These are phyloP conservation scores for Leccinum imitatum DNA, from an alignment of 768 basidiomycete genomes.

Conservation along the genomic window DNA sequence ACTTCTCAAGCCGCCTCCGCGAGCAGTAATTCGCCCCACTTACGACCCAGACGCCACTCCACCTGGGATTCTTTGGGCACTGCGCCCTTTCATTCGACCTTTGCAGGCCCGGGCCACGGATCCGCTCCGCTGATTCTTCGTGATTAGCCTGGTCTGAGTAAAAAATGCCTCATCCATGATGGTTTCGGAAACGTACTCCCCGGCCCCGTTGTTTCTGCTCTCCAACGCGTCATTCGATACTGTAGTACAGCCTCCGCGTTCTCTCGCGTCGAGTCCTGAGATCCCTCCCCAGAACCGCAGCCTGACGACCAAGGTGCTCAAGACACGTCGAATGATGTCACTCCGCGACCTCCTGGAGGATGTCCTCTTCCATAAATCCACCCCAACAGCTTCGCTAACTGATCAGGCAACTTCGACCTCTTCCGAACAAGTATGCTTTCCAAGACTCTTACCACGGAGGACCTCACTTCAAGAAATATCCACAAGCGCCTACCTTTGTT, in stretches of 20 bases:
- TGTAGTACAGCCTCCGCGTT: conserved; percentile 9
- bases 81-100: conserved; percentile 8
- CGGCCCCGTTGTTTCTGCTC: conserved; percentile 14
- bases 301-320: conserved; percentile 9
- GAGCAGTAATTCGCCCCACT: conserved; percentile 22
- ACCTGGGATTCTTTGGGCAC: conserved; percentile 19
- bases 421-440: not conserved
- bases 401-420: conserved; percentile 3
- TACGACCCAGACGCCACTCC: conserved; percentile 25
- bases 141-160: conserved; percentile 5
- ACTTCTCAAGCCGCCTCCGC: conserved; percentile 29
- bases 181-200: conserved; percentile 13
- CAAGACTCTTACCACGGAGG: not conserved
- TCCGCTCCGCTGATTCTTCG: conserved; percentile 13
- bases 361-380: conserved; percentile 11
- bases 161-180: not conserved
- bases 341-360: conserved; percentile 13
- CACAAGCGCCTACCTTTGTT: conserved; percentile 8
- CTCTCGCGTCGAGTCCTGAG: conserved; percentile 3
- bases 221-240: conserved; percentile 10
- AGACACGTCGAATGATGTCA: conserved; percentile 13
- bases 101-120: conserved; percentile 8
- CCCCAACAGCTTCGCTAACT: conserved; percentile 5
- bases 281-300: conserved; percentile 9
- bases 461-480: conserved; percentile 1